Conservation (phyloP, 306 rosid genomes). For the Potentilla sterilis region DNA sequence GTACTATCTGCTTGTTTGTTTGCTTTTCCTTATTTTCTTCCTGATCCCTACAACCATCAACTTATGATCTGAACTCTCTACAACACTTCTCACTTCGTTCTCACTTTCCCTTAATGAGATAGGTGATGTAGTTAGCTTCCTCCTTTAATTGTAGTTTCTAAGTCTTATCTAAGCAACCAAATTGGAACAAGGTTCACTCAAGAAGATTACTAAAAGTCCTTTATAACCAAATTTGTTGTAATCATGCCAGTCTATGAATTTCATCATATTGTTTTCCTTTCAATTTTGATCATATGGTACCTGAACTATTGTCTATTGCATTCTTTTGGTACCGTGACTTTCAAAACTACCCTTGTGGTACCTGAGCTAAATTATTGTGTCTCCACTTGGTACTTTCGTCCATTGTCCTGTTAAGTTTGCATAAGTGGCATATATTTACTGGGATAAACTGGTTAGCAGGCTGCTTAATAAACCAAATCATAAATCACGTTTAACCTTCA, state of each 20-base stretch:
- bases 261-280: not conserved
- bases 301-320: no score
- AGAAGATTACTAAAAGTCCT: not conserved
- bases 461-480: no score
- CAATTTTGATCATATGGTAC: not conserved
- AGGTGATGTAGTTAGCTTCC: not conserved
- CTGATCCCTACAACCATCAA: not conserved
- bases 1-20: no score
- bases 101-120: not conserved
- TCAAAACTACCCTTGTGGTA: no score
- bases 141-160: not conserved
- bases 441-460: no score
- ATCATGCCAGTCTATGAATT: not conserved
- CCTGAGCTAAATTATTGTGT: no score
- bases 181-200: not conserved
- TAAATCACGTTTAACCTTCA: no score
- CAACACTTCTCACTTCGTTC: not conserved
- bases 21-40: not conserved
- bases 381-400: no score
- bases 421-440: no score
- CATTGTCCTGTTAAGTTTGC: no score
- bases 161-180: not conserved
- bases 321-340: no score
- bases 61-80: not conserved
- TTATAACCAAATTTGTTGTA: constrained; percentile 2